phyloP scores from a whole-genome alignment of 345 rosid species.

The Salix suchowensis region DNA sequence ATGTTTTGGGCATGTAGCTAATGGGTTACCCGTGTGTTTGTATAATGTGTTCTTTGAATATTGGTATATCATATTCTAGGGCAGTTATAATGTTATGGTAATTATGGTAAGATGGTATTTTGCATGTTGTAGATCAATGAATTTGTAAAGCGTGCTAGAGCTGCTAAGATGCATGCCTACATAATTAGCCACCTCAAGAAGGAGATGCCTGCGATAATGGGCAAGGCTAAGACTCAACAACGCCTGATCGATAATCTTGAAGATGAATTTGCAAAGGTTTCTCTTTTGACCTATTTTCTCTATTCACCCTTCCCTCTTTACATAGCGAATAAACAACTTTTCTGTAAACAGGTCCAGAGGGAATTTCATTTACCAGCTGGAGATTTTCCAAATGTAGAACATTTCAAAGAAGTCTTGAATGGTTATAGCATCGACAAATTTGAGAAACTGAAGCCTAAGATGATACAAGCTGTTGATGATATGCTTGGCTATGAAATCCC shows the following conservation, averaged over 20 bases:
- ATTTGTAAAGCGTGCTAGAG: slow-evolving; percentile 95
- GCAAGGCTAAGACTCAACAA: slow-evolving; percentile 90
- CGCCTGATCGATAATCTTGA: slow-evolving; percentile 70
- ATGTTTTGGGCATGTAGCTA: background rate
- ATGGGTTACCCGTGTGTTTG: background rate
- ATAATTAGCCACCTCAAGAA: slow-evolving; percentile 83
- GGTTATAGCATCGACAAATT: slow-evolving; percentile 83
- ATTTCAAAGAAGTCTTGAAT: slow-evolving; percentile 63
- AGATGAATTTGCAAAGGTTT: slow-evolving; percentile 76
- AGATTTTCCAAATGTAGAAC: slow-evolving; percentile 85
- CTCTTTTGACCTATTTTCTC: background rate
- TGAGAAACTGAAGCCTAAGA: slow-evolving; percentile 85
- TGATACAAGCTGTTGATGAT: slow-evolving; percentile 85
- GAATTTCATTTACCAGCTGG: slow-evolving; percentile 81
- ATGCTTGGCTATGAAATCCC: slow-evolving; percentile 95
- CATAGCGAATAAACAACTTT: background rate
- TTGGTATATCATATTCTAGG: background rate
- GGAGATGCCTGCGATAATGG: slow-evolving; percentile 95
- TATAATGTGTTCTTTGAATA: background rate
- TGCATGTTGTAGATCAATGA: slow-evolving; percentile 57
- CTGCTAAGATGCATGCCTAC: slow-evolving; percentile 88
- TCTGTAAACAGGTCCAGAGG: slow-evolving; percentile 60
- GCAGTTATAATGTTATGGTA: background rate
- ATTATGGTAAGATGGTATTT: background rate
- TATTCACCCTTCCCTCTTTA: background rate